phyloP scores from a whole-genome alignment of 192 early-diverging fungal species.

The Glomus cerebriforme region DNA sequence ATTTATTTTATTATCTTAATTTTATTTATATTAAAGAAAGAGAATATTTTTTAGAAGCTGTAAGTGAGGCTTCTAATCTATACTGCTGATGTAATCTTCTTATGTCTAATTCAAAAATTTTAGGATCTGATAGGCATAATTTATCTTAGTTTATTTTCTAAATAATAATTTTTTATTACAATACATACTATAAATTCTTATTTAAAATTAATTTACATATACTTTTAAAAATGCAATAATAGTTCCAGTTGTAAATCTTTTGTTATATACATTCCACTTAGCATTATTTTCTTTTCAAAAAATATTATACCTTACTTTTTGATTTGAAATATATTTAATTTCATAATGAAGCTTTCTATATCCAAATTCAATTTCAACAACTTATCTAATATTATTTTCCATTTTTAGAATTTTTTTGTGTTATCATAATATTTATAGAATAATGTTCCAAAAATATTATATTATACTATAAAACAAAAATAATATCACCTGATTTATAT shows the following conservation, averaged over 20 bases:
- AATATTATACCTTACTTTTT: not conserved
- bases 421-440: not conserved
- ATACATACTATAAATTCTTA: too few relatives aligned
- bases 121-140: not conserved
- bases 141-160: not conserved
- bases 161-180: not conserved
- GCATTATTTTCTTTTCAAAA: not conserved
- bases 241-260: not conserved
- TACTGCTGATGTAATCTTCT: not conserved
- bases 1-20: not conserved
- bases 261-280: not conserved
- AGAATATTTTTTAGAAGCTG: not conserved
- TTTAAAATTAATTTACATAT: not conserved
- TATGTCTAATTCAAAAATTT: not conserved
- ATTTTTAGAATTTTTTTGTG: slow-evolving; percentile 1
- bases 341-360: not conserved
- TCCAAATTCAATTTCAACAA: not conserved
- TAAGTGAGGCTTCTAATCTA: not conserved
- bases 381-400: not conserved
- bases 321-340: not conserved
- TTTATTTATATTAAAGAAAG: not conserved
- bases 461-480: not conserved
- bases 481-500: not conserved
- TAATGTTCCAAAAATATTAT: not conserved
- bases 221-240: not conserved